Evolutionary conservation across 2,329 filamentous ascomycete genomes (phyloP).

Genomic region (Fusarium pilosicola): DNA sequence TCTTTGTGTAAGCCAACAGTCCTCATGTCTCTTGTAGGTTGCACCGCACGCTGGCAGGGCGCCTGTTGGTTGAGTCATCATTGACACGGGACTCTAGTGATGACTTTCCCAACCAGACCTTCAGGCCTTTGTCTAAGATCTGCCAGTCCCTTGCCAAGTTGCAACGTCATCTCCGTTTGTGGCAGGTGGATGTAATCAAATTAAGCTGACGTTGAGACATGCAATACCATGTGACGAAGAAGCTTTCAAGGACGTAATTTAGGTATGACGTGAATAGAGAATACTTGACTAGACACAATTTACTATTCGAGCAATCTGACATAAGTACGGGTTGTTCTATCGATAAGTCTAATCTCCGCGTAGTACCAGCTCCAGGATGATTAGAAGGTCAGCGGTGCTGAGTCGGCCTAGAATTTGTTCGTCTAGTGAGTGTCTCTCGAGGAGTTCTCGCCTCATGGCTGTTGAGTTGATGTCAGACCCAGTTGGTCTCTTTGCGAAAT

Average conservation of each 20-base stretch:
- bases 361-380: background rate
- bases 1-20: background rate
- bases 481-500: background rate
- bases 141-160: background rate
- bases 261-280: background rate
- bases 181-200: background rate
- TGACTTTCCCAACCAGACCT: background rate
- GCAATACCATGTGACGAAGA: background rate
- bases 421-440: background rate
- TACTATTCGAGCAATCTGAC: background rate
- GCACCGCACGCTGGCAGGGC: background rate
- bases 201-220: background rate
- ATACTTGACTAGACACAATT: background rate
- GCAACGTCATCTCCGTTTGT: background rate
- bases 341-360: background rate
- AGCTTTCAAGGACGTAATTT: background rate
- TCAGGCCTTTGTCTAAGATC: too few species aligned
- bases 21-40: background rate
- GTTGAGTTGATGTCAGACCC: background rate
- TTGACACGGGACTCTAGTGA: accelerated
- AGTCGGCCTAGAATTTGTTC: background rate
- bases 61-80: background rate
- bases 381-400: background rate
- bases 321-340: background rate
- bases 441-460: background rate